Conservation (phyloP, 108 stramenopile genomes). For the Pseudonitzschia multistriata region DNA sequence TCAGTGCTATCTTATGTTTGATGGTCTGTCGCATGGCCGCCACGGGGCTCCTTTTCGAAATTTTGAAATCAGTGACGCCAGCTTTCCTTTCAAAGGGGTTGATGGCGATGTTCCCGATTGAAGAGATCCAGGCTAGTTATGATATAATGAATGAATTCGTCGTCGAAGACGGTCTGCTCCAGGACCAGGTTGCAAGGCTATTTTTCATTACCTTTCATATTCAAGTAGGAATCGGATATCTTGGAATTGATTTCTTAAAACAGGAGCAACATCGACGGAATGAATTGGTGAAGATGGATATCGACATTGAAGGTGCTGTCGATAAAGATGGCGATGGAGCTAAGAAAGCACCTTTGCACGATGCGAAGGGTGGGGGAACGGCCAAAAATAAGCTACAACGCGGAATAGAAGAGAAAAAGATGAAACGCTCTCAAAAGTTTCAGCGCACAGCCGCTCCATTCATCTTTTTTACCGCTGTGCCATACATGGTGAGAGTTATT, state of each 20-base stretch:
- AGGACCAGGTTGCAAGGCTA: conserved; percentile 56
- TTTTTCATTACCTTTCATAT: conserved; percentile 88
- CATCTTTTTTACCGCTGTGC: conserved; percentile 72
- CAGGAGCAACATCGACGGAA: conserved; percentile 77
- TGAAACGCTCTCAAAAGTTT: conserved; percentile 55
- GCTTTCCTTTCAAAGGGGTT: conserved; percentile 27
- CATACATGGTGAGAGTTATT: conserved; percentile 87
- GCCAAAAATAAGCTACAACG: background rate
- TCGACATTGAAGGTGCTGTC: conserved; percentile 32
- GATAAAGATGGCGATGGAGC: background rate
- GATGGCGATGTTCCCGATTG: conserved; percentile 59
- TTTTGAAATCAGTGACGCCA: conserved; percentile 27
- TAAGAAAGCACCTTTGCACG: background rate
- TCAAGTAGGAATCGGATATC: conserved; percentile 81
- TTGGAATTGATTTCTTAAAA: conserved; percentile 80
- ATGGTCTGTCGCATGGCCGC: conserved; percentile 29
- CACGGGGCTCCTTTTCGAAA: conserved; percentile 25
- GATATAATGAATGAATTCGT: conserved; percentile 58
- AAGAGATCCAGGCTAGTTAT: conserved; percentile 60
- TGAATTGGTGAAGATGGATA: conserved; percentile 76
- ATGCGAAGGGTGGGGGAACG: background rate
- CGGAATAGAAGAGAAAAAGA: conserved; percentile 4
- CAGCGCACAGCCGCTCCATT: conserved; percentile 74
- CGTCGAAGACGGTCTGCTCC: conserved; percentile 37
- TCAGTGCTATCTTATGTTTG: conserved; percentile 38